phyloP scores from a whole-genome alignment of 495 filamentous ascomycete species.

The Elasticomyces elasticus region DNA sequence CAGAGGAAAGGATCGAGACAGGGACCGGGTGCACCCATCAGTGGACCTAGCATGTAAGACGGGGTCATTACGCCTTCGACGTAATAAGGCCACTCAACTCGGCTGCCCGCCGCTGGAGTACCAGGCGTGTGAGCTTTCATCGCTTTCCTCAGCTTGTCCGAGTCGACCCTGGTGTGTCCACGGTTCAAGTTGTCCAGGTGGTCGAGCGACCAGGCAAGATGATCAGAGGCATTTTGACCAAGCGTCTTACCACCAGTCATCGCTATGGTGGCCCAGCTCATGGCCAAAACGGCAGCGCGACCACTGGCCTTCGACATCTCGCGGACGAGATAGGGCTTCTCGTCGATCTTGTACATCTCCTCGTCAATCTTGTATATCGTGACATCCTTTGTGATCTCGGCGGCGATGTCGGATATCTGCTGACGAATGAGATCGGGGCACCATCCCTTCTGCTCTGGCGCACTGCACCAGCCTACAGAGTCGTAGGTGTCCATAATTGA shows the following conservation, averaged over 20 bases:
- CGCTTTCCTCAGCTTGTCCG: not conserved
- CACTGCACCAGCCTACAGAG: not conserved
- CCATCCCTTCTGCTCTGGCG: not conserved
- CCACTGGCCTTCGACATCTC: not conserved
- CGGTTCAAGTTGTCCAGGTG: not conserved
- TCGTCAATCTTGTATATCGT: not conserved
- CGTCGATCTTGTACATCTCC: not conserved
- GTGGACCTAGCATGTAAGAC: not conserved
- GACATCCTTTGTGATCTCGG: not conserved
- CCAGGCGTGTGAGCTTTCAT: not conserved
- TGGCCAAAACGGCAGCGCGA: not conserved
- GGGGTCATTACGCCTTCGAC: not conserved
- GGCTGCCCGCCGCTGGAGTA: not conserved
- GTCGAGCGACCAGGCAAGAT: not conserved
- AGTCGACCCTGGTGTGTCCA: not conserved
- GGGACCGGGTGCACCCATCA: not conserved
- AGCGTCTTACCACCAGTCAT: not conserved
- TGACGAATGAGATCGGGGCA: not conserved
- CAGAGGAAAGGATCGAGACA: not conserved
- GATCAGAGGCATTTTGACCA: not conserved
- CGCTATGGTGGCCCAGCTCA: not conserved
- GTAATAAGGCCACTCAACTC: not conserved
- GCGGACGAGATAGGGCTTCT: not conserved
- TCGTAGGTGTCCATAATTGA: constrained; percentile 2
- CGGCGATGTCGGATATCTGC: not conserved